Conservation (phyloP, 192 early-diverging fungal genomes). For the Backusella macrospora region DNA sequence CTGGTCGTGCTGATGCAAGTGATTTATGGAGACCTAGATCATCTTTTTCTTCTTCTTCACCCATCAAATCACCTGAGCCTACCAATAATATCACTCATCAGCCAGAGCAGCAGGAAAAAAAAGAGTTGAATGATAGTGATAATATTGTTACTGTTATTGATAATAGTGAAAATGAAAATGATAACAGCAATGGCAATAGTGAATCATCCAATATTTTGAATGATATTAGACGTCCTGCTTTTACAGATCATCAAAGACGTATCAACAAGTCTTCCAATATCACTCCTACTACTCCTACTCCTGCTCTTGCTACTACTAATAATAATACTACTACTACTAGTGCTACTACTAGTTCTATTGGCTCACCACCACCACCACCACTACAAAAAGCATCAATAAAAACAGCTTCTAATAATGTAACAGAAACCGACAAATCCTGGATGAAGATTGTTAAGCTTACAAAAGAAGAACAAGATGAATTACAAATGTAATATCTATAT, state of each 20-base stretch:
- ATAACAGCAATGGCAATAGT: background rate
- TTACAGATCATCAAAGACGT: background rate
- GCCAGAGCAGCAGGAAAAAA: too few relatives aligned
- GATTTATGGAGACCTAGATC: background rate
- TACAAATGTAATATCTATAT: constrained; percentile 32
- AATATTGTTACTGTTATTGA: too few relatives aligned
- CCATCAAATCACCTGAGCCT: background rate
- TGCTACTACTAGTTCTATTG: too few relatives aligned
- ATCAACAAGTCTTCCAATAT: background rate
- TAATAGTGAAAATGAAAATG: too few relatives aligned
- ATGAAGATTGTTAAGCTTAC: constrained; percentile 66
- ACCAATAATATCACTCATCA: too few relatives aligned
- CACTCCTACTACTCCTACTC: too few relatives aligned
- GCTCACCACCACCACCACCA: too few relatives aligned
- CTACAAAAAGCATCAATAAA: background rate
- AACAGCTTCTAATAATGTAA: constrained; percentile 3
- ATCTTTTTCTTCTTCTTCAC: too few relatives aligned
- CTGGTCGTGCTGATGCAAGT: background rate
- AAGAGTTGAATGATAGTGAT: too few relatives aligned
- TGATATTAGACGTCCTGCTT: background rate
- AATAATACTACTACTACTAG: too few relatives aligned
- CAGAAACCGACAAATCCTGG: constrained; percentile 53
- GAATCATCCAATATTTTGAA: background rate
- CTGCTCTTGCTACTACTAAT: too few relatives aligned
- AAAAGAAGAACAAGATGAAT: constrained; percentile 59